Evolutionary conservation across 2,329 filamentous ascomycete genomes (phyloP).

Genomic region (Exophiala oligosperma): DNA sequence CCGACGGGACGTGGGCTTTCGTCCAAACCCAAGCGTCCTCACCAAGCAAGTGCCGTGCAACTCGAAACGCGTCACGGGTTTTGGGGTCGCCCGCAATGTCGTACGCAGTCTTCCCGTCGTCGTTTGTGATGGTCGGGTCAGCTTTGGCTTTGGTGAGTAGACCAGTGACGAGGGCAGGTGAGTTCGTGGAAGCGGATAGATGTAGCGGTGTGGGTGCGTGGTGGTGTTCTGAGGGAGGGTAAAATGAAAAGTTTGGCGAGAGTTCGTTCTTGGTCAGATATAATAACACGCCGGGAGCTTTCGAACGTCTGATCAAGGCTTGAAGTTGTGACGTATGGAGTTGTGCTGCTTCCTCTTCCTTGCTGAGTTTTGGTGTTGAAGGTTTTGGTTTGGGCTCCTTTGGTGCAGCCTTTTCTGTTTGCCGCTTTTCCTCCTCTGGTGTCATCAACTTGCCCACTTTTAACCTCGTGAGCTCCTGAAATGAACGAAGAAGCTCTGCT

Average conservation of each 20-base stretch:
- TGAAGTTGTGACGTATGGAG: constrained; percentile 89
- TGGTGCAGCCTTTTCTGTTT: constrained; percentile 9
- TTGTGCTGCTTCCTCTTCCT: constrained; percentile 78
- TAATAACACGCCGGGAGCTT: constrained; percentile 79
- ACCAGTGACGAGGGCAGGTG: constrained; percentile 72
- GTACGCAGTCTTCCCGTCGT: constrained; percentile 80
- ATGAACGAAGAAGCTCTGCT: constrained; percentile 89
- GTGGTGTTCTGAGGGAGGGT: constrained; percentile 64
- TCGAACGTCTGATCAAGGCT: constrained; percentile 82
- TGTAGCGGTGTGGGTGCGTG: constrained; percentile 84
- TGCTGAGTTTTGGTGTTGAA: constrained; percentile 64
- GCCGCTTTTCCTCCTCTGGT: constrained; percentile 36
- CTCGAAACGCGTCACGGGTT: constrained; percentile 87
- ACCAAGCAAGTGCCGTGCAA: constrained; percentile 79
- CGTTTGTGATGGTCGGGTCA: constrained; percentile 69
- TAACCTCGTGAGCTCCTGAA: constrained; percentile 87
- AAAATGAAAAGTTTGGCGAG: constrained; percentile 70
- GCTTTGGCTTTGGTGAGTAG: constrained; percentile 73
- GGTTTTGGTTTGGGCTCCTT: constrained; percentile 35
- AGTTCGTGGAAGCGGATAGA: constrained; percentile 78
- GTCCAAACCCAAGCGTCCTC: constrained; percentile 79
- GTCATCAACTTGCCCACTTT: constrained; percentile 72
- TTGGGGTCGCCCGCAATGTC: constrained; percentile 82
- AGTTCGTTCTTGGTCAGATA: constrained; percentile 79
- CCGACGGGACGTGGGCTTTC: constrained; percentile 67